A percentile compares a stretch with the other conserved stretches of the same genome.
These are phyloP conservation scores for Pachyrhizus erosus DNA, from an alignment of 306 rosid genomes.

Conservation along the genomic window DNA sequence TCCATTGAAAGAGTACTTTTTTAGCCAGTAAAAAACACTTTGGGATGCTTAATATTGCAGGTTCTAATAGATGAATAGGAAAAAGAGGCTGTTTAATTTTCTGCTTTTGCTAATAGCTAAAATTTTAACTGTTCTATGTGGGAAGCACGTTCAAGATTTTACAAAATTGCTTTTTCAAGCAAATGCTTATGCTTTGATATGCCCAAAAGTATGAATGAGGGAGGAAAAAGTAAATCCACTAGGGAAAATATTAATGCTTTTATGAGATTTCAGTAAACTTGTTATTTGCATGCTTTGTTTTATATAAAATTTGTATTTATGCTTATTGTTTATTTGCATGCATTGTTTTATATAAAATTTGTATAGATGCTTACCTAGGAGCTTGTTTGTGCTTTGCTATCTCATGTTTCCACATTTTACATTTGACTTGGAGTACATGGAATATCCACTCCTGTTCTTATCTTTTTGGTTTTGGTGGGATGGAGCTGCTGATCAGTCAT, in stretches of 20 bases:
- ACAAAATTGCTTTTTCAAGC: not conserved
- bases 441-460: not conserved
- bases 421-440: not conserved
- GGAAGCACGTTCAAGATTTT: not conserved
- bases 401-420: not conserved
- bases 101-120: not conserved
- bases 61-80: not conserved
- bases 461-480: not conserved
- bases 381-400: not conserved
- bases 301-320: not conserved
- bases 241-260: not conserved
- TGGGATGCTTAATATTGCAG: not conserved
- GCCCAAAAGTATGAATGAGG: not conserved
- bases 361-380: not conserved
- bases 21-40: not conserved
- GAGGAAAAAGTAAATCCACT: not conserved
- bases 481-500: not conserved
- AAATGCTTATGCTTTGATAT: not conserved
- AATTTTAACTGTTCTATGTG: not conserved
- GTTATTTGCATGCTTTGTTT: not conserved
- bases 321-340: not conserved
- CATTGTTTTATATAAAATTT: not conserved
- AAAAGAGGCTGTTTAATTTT: not conserved
- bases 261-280: not conserved
- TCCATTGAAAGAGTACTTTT: slow-evolving; percentile 10